Evolutionary conservation across 2,329 filamentous ascomycete genomes (phyloP), one percentile per base, ranked within the genome.

Genomic region (Magnaporthiopsis rhizophila): DNA sequence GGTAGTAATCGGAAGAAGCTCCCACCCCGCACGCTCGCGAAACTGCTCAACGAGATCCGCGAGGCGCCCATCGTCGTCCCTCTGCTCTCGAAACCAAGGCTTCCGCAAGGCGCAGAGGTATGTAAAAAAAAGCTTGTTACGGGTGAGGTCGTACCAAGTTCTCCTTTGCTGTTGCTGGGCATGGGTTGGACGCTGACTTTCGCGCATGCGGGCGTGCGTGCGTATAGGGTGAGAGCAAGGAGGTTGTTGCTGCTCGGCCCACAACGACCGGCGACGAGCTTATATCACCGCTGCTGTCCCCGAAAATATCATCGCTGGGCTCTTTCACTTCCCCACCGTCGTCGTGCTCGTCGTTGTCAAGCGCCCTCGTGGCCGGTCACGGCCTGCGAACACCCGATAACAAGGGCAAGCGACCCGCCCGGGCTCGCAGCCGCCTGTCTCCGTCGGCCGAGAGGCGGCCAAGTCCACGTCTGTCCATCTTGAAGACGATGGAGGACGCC

Each of bases 1-100:
- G 84, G 85, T 45, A 87, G 86, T 68, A 76, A 86, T 67, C 77
- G 81, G 34, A 78, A 81, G 45, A 71, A 78, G 63, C 76, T 87
- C 61, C 81, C 82, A 60, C 85, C 83, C 56, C 76, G 75, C 45
- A 78, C 79, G 15, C 76, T 88, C 59, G 84, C 86, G 65, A 79
- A 74, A 66, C 74, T 87, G 6, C 88, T 84, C 68, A 77, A 82
- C 69, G 77, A 85, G 38, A 86, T 88, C 59, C 32, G 15, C n/a
- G 36, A 45, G 59, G 85, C 84, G 11, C 79, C 82, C 65, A 85
- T 82, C 4, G 81, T 83, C 71, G 81, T 86, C 32, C 84, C 83
- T 57, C 74, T 87, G 58, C 74, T 87, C 36, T 63, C 45, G 45
- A 53, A 53, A 53, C 45, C 21, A 24, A 11, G 18, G 1, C 45